Evolutionary conservation across 257 asterid species (phyloP).

Genomic region (Scutellaria minor): DNA sequence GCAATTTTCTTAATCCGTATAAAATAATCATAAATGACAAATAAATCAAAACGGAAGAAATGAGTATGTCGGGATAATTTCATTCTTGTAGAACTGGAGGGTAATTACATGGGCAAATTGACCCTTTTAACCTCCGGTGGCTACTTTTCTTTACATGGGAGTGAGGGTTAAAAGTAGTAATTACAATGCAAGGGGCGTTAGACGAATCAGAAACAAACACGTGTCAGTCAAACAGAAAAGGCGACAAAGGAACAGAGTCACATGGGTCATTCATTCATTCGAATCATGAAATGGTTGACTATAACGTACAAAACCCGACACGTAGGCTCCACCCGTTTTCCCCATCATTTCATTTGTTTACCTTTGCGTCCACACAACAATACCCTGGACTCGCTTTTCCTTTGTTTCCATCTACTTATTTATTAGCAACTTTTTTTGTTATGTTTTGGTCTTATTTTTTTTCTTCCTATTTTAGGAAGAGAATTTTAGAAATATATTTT

Average conservation of each 20-base stretch:
- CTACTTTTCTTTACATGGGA: conserved; percentile 11
- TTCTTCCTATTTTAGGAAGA: no score
- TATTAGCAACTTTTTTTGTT: background rate
- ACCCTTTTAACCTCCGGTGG: conserved; percentile 30
- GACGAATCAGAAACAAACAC: conserved; percentile 21
- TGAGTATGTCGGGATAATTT: no score
- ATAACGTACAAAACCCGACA: conserved; percentile 44
- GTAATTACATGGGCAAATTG: background rate
- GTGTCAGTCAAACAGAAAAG: conserved; percentile 40
- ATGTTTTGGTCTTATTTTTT: no score
- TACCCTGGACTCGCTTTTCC: conserved; percentile 2
- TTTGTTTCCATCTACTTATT: background rate
- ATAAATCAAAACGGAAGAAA: no score
- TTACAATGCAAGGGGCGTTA: background rate
- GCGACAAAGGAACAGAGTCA: conserved; percentile 64
- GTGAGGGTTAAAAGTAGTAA: conserved; percentile 29
- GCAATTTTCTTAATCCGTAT: no score
- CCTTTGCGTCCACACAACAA: conserved; percentile 27
- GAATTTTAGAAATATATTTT: no score
- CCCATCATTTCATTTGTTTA: background rate
- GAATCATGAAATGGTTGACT: conserved; percentile 43
- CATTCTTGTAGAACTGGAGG: no score
- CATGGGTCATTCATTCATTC: conserved; percentile 42
- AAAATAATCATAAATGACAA: no score
- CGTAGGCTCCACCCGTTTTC: conserved; percentile 36